These are phyloP conservation scores for Lactifluus volemus DNA, from an alignment of 768 basidiomycete species.

Conservation along the genomic window DNA sequence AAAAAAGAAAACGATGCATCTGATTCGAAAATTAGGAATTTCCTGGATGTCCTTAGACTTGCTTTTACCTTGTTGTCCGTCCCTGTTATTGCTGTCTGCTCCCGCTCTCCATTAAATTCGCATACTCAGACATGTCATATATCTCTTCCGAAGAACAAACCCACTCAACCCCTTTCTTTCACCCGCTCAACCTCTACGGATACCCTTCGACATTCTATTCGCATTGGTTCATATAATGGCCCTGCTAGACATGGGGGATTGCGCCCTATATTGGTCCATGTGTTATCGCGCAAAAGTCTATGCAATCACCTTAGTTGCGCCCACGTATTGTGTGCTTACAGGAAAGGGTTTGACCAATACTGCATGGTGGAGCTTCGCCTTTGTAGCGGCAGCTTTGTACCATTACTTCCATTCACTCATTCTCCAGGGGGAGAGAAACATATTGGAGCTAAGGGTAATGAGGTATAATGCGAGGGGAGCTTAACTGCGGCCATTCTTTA, in stretches of 20 bases:
- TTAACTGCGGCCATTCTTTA: constrained; percentile 18
- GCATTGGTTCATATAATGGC: constrained; percentile 20
- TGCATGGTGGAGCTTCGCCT: constrained; percentile 16
- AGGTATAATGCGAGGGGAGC: constrained; percentile 50
- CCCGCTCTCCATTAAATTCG: neutral
- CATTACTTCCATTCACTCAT: constrained; percentile 31
- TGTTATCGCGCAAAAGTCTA: constrained; percentile 9
- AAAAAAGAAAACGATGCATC: constrained; percentile 36
- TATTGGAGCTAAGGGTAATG: constrained; percentile 43
- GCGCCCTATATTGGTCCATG: neutral
- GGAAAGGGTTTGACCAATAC: constrained; percentile 8
- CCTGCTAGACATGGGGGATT: constrained; percentile 2
- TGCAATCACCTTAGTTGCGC: constrained; percentile 39
- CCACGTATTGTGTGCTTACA: constrained; percentile 29
- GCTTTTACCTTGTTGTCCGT: constrained; percentile 11
- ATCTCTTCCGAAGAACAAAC: constrained; percentile 35
- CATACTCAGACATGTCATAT: constrained; percentile 24
- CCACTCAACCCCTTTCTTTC: constrained; percentile 40
- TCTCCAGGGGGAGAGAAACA: constrained; percentile 35
- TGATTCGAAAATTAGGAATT: constrained; percentile 33
- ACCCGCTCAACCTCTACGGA: constrained; percentile 4
- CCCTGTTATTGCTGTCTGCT: neutral
- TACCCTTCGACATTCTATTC: constrained; percentile 10
- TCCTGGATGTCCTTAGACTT: constrained; percentile 27
- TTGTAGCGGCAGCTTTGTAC: constrained; percentile 2